phyloP scores from a whole-genome alignment of 2,329 filamentous ascomycete genomes.

The Fusarium sp. region DNA sequence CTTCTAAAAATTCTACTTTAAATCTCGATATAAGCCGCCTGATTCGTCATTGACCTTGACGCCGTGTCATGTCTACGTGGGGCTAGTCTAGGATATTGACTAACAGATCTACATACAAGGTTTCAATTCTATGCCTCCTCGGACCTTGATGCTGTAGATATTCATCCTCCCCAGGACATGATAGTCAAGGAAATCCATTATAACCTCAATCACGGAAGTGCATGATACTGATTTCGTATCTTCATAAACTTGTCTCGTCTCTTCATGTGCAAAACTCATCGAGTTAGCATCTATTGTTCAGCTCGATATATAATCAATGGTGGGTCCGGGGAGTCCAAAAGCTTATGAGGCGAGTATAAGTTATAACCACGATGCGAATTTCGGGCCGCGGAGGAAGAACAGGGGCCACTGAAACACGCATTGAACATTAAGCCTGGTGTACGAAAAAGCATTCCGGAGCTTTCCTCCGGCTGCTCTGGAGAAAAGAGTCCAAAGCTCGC shows the following conservation, averaged over 20 bases:
- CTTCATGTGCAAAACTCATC: neutral
- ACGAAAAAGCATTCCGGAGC: slow-evolving; percentile 20
- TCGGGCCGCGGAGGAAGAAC: neutral
- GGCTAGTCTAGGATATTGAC: slow-evolving; percentile 10
- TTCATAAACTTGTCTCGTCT: slow-evolving; percentile 2
- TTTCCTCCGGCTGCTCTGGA: slow-evolving; percentile 29
- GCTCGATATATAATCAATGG: neutral
- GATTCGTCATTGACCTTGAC: slow-evolving; percentile 23
- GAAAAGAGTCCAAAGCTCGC: slow-evolving; percentile 3
- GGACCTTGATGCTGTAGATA: neutral
- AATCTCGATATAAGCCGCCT: slow-evolving; percentile 25
- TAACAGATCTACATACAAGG: slow-evolving; percentile 33
- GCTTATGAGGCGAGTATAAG: slow-evolving; percentile 4
- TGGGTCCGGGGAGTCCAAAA: slow-evolving; percentile 18
- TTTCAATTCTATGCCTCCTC: slow-evolving; percentile 16
- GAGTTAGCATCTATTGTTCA: slow-evolving; percentile 4
- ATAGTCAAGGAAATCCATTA: neutral
- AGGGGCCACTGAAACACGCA: neutral
- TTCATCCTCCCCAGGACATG: slow-evolving; percentile 3
- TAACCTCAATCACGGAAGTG: neutral
- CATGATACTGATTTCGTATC: neutral
- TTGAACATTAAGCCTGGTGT: neutral
- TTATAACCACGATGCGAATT: slow-evolving; percentile 7
- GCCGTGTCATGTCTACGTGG: slow-evolving; percentile 25
- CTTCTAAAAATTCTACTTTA: slow-evolving; percentile 12